Conservation (phyloP, 768 basidiomycete genomes). For the Leucocoprinus birnbaumii region DNA sequence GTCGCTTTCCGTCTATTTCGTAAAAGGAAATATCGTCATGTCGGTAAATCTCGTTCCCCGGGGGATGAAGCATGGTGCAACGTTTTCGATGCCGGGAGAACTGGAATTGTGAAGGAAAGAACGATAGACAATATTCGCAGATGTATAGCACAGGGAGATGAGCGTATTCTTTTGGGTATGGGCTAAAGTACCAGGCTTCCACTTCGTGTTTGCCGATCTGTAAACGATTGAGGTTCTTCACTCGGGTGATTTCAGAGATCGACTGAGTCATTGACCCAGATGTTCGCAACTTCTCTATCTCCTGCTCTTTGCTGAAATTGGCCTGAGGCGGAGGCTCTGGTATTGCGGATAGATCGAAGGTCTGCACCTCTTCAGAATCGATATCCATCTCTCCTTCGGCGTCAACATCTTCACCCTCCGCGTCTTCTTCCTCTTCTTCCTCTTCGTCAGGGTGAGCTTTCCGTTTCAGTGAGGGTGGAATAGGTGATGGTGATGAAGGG, state of each 20-base stretch:
- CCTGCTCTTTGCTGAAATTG: slow-evolving; percentile 93
- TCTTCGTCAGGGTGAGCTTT: slow-evolving; percentile 67
- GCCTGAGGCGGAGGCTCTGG: slow-evolving; percentile 50
- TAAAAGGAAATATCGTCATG: slow-evolving; percentile 97
- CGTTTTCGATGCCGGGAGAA: slow-evolving; percentile 87
- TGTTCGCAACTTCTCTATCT: slow-evolving; percentile 97
- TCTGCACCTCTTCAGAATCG: slow-evolving; percentile 71
- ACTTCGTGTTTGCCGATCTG: slow-evolving; percentile 97
- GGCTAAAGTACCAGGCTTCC: slow-evolving; percentile 99
- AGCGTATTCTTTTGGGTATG: slow-evolving; percentile 97
- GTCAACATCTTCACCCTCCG: slow-evolving; percentile 53
- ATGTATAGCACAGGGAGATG: slow-evolving; percentile 94
- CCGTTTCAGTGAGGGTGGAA: slow-evolving; percentile 56
- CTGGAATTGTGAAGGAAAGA: slow-evolving; percentile 90
- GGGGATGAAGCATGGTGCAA: slow-evolving; percentile 90
- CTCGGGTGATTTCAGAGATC: slow-evolving; percentile 94
- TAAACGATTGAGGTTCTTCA: slow-evolving; percentile 96
- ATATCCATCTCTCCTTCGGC: slow-evolving; percentile 74
- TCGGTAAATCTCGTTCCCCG: slow-evolving; percentile 99
- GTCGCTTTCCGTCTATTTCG: slow-evolving; percentile 96
- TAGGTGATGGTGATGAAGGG: slow-evolving; percentile 55
- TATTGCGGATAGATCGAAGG: slow-evolving; percentile 59
- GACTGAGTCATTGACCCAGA: slow-evolving; percentile 99
- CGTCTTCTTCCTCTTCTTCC: slow-evolving; percentile 56
- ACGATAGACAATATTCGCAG: slow-evolving; percentile 97